Evolutionary conservation across 2,329 filamentous ascomycete species (phyloP).

Genomic region (Nemania abortiva): DNA sequence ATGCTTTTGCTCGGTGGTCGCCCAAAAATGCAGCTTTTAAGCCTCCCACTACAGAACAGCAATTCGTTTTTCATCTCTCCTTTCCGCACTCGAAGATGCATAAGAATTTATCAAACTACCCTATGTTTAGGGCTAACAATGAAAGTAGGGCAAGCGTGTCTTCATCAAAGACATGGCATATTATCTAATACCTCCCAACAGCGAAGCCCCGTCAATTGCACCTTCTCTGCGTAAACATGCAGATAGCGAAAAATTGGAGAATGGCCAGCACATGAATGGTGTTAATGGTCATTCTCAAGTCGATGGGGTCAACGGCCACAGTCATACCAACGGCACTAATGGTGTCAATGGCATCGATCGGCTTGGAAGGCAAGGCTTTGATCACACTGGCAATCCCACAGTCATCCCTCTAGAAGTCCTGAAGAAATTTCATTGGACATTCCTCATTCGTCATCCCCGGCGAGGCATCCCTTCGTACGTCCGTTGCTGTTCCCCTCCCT

Average conservation of each 20-base stretch:
- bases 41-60: background rate
- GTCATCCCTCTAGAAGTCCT: conserved; percentile 81
- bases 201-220: conserved; percentile 76
- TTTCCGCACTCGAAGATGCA: background rate
- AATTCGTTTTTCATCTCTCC: background rate
- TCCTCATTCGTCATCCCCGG: conserved; percentile 96
- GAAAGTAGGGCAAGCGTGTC: conserved; percentile 80
- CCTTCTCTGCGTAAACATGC: conserved; percentile 79
- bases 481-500: conserved; percentile 90
- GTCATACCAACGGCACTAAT: conserved; percentile 28
- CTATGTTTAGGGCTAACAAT: conserved; percentile 55
- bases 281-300: conserved; percentile 12
- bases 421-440: conserved; percentile 89
- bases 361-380: conserved; percentile 42
- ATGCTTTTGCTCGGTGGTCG: background rate
- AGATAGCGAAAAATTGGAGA: conserved; percentile 26
- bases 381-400: conserved; percentile 82
- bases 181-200: conserved; percentile 84
- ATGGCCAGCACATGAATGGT: conserved; percentile 34
- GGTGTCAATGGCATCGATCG: conserved; percentile 27
- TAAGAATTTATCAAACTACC: background rate
- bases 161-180: conserved; percentile 99
- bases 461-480: conserved; percentile 93
- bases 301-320: conserved; percentile 16
- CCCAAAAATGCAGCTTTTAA: background rate